Evolutionary conservation across 2,329 filamentous ascomycete genomes (phyloP).

Genomic region (Atkinsonella hypoxylon): DNA sequence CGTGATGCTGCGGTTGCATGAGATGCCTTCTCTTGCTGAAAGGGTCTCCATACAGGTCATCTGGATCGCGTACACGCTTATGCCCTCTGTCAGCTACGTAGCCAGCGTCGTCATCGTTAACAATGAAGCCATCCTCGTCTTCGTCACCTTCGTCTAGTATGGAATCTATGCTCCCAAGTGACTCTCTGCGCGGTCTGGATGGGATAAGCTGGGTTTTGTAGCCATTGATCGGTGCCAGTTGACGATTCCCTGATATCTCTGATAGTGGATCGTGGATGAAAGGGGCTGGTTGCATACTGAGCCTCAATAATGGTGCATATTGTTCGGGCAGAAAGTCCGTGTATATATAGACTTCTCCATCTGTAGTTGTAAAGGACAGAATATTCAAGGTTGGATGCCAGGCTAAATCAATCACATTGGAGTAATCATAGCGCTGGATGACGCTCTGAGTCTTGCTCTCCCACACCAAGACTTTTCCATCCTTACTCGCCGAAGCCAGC

Average conservation of each 20-base stretch:
- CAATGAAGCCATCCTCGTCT: conserved; percentile 69
- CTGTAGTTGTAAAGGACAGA: conserved; percentile 80
- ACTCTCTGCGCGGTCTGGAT: conserved; percentile 45
- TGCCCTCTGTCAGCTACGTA: conserved; percentile 50
- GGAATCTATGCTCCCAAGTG: conserved; percentile 68
- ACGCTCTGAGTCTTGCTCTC: conserved; percentile 79
- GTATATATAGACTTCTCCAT: conserved; percentile 89
- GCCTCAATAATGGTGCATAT: conserved; percentile 41
- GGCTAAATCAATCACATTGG: conserved; percentile 71
- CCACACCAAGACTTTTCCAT: conserved; percentile 69
- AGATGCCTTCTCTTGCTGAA: conserved; percentile 38
- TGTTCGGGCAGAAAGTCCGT: conserved; percentile 54
- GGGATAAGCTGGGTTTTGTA: conserved; percentile 34
- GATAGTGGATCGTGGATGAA: conserved; percentile 71
- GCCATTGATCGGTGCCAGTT: conserved; percentile 39
- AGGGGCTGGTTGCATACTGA: conserved; percentile 61
- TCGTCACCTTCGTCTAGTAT: conserved; percentile 50
- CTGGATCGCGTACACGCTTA: conserved; percentile 38
- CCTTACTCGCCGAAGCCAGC: conserved; percentile 57
- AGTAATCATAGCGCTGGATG: conserved; percentile 65
- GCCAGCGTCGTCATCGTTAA: conserved; percentile 89
- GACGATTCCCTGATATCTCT: conserved; percentile 55
- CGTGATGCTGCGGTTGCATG: conserved; percentile 56
- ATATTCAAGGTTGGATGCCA: conserved; percentile 91
- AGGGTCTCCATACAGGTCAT: conserved; percentile 36